phyloP scores from a whole-genome alignment of 305 asterid species.

The Fraxinus baroniana region DNA sequence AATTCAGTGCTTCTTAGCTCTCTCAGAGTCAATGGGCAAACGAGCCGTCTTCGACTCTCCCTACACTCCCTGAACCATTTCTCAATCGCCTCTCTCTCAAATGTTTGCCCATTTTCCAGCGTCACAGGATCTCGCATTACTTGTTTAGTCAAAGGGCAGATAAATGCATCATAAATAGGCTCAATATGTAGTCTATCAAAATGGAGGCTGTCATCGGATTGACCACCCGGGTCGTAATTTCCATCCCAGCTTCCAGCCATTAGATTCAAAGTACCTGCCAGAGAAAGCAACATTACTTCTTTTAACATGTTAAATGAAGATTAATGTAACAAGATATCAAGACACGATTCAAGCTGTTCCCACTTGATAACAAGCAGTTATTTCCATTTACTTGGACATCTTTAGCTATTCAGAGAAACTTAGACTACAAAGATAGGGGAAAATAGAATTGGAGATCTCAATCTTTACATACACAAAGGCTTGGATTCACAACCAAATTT shows the following conservation, averaged over 20 bases:
- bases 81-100: slow-evolving; percentile 89
- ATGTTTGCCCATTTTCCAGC: slow-evolving; percentile 83
- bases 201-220: slow-evolving; percentile 77
- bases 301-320: neutral
- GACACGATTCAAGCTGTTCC: neutral
- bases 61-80: slow-evolving; percentile 79
- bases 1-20: slow-evolving; percentile 72
- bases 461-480: neutral
- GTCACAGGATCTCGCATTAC: slow-evolving; percentile 91
- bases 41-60: slow-evolving; percentile 59
- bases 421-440: neutral
- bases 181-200: slow-evolving; percentile 74
- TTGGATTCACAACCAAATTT: neutral
- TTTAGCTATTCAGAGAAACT: neutral
- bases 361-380: neutral
- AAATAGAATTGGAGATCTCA: neutral
- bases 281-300: neutral
- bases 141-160: slow-evolving; percentile 88
- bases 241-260: slow-evolving; percentile 85
- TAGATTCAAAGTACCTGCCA: slow-evolving; percentile 37
- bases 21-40: slow-evolving; percentile 76
- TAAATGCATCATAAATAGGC: slow-evolving; percentile 83
- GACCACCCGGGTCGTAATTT: slow-evolving; percentile 56
- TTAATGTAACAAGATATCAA: neutral
- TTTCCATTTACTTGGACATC: neutral